Percentiles rank a stretch among this genome's conserved stretches.
These are phyloP conservation scores for Przewalskia tangutica DNA, from an alignment of 257 asterid genomes.

Conservation along the genomic window DNA sequence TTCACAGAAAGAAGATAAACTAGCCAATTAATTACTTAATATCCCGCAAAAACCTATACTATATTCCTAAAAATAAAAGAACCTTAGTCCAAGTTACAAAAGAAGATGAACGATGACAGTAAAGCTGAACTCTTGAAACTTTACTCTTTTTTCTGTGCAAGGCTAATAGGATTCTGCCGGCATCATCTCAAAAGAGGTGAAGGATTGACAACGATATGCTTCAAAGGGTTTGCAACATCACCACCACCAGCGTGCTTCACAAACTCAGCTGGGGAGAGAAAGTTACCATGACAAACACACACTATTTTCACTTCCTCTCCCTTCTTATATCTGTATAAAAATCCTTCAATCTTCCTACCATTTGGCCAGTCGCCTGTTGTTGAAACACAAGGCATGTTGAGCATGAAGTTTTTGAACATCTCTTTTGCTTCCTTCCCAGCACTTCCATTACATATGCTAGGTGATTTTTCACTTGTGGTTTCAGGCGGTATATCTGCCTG, in stretches of 20 bases:
- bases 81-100: background rate
- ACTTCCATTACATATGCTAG: background rate
- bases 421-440: conserved; percentile 13
- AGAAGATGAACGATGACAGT: background rate
- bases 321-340: conserved; percentile 48
- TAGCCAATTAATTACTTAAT: background rate
- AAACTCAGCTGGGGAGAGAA: conserved; percentile 71
- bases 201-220: conserved; percentile 60
- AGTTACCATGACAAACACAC: conserved; percentile 77
- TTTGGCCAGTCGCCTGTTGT: conserved; percentile 45
- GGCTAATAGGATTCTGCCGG: background rate
- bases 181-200: conserved; percentile 28
- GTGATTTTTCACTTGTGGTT: conserved; percentile 4
- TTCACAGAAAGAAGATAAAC: background rate
- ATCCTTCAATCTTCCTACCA: conserved; percentile 50
- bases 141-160: background rate
- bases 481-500: background rate
- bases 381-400: conserved; percentile 63
- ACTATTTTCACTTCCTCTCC: conserved; percentile 75
- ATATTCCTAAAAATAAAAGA: background rate
- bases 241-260: conserved; percentile 67
- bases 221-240: conserved; percentile 60
- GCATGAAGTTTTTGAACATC: conserved; percentile 22
- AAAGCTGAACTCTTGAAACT: background rate
- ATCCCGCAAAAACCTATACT: background rate